Evolutionary conservation across 2,329 filamentous ascomycete species (phyloP).

Genomic region (Chrysoporthe deuterocubensis): DNA sequence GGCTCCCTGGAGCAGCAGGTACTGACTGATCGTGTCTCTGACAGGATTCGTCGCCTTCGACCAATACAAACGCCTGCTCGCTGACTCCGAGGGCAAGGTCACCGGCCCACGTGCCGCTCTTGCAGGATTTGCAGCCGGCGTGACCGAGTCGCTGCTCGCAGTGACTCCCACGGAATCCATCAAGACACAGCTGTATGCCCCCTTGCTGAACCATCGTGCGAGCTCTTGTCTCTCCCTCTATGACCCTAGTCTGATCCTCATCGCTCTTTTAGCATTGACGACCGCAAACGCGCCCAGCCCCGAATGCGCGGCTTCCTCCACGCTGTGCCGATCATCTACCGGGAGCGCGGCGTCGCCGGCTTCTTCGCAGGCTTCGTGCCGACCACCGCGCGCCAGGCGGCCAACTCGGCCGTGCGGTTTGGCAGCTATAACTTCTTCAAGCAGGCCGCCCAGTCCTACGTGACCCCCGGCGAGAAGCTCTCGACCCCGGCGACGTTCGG

Average conservation of each 20-base stretch:
- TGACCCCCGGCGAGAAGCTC: conserved; percentile 91
- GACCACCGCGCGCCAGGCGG: conserved; percentile 91
- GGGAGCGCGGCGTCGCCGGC: conserved; percentile 84
- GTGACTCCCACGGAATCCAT: conserved; percentile 98
- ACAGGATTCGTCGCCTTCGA: conserved; percentile 93
- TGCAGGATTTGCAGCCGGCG: conserved; percentile 91
- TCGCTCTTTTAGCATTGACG: conserved; percentile 72
- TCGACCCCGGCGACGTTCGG: conserved; percentile 86
- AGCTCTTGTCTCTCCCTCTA: background rate
- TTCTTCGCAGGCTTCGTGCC: conserved; percentile 98
- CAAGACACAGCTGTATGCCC: conserved; percentile 82
- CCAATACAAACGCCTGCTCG: conserved; percentile 83
- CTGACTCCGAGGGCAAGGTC: conserved; percentile 84
- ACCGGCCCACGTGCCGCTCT: conserved; percentile 89
- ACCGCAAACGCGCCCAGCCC: conserved; percentile 83
- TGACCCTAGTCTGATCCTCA: background rate
- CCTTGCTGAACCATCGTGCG: background rate
- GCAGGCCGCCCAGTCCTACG: conserved; percentile 90
- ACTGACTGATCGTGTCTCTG: background rate
- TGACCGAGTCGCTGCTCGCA: conserved; percentile 89
- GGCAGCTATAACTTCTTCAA: conserved; percentile 88
- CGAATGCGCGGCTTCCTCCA: conserved; percentile 92
- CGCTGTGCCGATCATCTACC: conserved; percentile 82
- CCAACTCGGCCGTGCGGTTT: conserved; percentile 92
- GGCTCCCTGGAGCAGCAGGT: background rate